phyloP scores from a whole-genome alignment of 2,329 filamentous ascomycete species.

The Coniochaeta prunicola region DNA sequence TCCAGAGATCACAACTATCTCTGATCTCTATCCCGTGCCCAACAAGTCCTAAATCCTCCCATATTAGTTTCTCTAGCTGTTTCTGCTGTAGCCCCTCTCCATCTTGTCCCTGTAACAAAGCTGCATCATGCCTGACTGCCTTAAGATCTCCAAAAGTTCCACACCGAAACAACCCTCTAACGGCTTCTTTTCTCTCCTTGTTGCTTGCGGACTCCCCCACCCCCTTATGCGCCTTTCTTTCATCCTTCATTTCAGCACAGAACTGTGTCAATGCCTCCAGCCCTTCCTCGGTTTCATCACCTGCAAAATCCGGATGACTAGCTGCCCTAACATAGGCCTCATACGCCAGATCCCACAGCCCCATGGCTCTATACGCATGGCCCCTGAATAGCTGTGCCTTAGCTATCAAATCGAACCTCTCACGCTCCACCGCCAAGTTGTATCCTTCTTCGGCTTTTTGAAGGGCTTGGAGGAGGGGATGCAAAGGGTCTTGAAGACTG shows the following conservation, averaged over 20 bases:
- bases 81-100: background rate
- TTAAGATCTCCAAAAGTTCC: background rate
- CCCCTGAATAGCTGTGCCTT: conserved; percentile 15
- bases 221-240: background rate
- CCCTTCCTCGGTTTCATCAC: background rate
- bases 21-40: background rate
- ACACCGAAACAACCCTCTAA: background rate
- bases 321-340: conserved; percentile 13
- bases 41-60: background rate
- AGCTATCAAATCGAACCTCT: conserved; percentile 11
- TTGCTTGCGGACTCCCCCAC: background rate
- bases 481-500: background rate
- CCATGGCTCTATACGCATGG: conserved; percentile 15
- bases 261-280: background rate
- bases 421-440: conserved; percentile 7
- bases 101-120: background rate
- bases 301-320: conserved; percentile 7
- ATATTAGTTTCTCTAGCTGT: background rate
- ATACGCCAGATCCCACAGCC: conserved; percentile 13
- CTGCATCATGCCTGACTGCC: background rate
- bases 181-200: background rate
- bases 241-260: background rate
- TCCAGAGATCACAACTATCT: background rate
- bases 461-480: conserved; percentile 8
- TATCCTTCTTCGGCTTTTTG: conserved; percentile 11